phyloP scores from a whole-genome alignment of 768 basidiomycete genomes.

The Mycena galericulata region DNA sequence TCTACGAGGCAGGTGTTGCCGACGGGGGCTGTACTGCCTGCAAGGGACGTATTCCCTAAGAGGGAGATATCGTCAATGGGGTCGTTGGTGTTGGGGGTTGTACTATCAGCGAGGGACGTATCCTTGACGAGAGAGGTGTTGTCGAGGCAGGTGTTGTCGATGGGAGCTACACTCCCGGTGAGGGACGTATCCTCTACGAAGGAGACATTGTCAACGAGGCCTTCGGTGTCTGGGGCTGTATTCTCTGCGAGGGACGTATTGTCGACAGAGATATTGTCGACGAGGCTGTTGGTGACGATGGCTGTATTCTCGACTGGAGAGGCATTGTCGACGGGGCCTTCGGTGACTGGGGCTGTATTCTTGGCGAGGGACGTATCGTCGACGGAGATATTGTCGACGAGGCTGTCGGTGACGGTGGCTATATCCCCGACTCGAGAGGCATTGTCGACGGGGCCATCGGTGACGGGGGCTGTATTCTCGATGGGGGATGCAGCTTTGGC shows the following conservation, averaged over 20 bases:
- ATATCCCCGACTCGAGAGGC: not conserved
- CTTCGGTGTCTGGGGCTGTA: not conserved
- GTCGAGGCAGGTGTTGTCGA: not conserved
- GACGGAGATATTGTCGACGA: not conserved
- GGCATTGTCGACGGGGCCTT: not conserved
- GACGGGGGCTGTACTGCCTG: no score
- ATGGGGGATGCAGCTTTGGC: not conserved
- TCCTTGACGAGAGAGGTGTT: no score
- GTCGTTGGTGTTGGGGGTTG: no score
- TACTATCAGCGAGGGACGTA: no score
- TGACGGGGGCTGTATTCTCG: conserved; percentile 1
- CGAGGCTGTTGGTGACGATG: not conserved
- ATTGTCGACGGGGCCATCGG: not conserved
- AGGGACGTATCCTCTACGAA: not conserved
- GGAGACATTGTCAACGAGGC: not conserved
- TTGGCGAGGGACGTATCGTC: not conserved
- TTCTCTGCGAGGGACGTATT: not conserved
- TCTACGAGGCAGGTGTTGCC: no score
- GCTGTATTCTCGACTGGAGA: not conserved
- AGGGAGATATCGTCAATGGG: no score
- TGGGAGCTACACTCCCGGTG: not conserved
- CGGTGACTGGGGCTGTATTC: not conserved
- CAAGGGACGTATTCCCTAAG: no score
- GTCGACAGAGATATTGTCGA: not conserved
- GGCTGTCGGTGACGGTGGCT: not conserved